Percentiles rank a stretch among this genome's conserved stretches.
phyloP scores from a whole-genome alignment of 2,329 filamentous ascomycete species.

The Tolypocladium pustulatum region DNA sequence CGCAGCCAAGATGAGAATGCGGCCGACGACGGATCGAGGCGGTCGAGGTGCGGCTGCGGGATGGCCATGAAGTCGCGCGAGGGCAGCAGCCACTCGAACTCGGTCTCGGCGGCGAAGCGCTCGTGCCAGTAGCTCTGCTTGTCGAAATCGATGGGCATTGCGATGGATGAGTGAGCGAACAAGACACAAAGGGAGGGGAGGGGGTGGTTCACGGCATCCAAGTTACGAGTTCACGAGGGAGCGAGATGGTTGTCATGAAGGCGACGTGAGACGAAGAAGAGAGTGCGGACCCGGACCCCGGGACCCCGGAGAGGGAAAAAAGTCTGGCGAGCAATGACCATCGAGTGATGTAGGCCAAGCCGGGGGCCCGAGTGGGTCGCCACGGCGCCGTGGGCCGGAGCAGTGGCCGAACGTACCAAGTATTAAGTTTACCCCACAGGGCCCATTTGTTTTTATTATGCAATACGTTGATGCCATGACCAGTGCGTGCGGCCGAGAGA shows the following conservation, averaged over 20 bases:
- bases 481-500: too few relatives aligned
- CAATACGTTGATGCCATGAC: too few relatives aligned
- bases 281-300: background rate
- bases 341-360: background rate
- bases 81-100: conserved; percentile 37
- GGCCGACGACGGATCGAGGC: conserved; percentile 13
- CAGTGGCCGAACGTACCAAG: background rate
- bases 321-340: background rate
- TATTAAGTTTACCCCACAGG: background rate
- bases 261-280: background rate
- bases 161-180: conserved; percentile 1
- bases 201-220: too few relatives aligned
- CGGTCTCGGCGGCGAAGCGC: conserved; percentile 32
- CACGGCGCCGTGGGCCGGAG: background rate
- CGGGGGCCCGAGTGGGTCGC: background rate
- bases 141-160: conserved; percentile 30
- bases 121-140: conserved; percentile 39
- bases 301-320: background rate
- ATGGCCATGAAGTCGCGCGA: conserved; percentile 30
- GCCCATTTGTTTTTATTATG: too few relatives aligned
- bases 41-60: conserved; percentile 25
- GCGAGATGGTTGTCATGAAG: background rate
- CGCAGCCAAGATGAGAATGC: conserved; percentile 34
- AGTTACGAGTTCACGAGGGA: background rate
- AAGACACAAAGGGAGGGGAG: too few relatives aligned